phyloP scores from a whole-genome alignment of 2,329 filamentous ascomycete species.

The Byssothecium circinans region DNA sequence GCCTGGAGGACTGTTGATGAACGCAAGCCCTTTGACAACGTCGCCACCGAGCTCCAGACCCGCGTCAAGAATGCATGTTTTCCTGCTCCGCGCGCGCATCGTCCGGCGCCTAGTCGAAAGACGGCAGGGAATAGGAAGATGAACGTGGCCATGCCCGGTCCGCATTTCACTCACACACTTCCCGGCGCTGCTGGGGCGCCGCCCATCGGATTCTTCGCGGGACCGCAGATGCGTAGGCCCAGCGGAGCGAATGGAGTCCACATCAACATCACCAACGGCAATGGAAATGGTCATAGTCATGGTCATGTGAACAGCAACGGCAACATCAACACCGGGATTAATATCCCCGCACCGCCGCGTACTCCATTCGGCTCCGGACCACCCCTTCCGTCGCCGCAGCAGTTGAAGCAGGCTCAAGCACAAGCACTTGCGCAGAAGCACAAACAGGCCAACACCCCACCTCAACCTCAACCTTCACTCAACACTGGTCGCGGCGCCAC shows the following conservation, averaged over 20 bases:
- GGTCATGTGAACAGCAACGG: slow-evolving; percentile 1
- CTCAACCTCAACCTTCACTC: slow-evolving; percentile 1
- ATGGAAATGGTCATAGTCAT: not conserved
- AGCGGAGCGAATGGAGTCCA: not conserved
- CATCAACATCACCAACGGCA: not conserved
- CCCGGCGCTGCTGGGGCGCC: not conserved
- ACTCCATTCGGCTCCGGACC: not conserved
- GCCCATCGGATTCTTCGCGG: slow-evolving; percentile 6
- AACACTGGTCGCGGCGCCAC: slow-evolving; percentile 8
- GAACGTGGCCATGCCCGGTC: too few relatives aligned
- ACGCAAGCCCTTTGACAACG: slow-evolving; percentile 40
- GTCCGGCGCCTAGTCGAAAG: not conserved
- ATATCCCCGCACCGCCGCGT: slow-evolving; percentile 16
- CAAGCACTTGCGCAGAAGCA: not conserved
- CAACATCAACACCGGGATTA: slow-evolving; percentile 21
- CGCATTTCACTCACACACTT: too few relatives aligned
- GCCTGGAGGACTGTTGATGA: slow-evolving; percentile 38
- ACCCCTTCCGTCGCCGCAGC: too few relatives aligned
- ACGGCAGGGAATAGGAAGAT: too few relatives aligned
- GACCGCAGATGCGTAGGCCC: slow-evolving; percentile 18
- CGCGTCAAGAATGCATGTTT: slow-evolving; percentile 41
- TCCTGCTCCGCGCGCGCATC: slow-evolving; percentile 29
- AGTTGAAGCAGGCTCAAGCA: not conserved
- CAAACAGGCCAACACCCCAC: slow-evolving; percentile 13
- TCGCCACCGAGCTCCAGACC: slow-evolving; percentile 38